phyloP scores from a whole-genome alignment of 2,329 filamentous ascomycete genomes.

The Fusarium mexicanum region DNA sequence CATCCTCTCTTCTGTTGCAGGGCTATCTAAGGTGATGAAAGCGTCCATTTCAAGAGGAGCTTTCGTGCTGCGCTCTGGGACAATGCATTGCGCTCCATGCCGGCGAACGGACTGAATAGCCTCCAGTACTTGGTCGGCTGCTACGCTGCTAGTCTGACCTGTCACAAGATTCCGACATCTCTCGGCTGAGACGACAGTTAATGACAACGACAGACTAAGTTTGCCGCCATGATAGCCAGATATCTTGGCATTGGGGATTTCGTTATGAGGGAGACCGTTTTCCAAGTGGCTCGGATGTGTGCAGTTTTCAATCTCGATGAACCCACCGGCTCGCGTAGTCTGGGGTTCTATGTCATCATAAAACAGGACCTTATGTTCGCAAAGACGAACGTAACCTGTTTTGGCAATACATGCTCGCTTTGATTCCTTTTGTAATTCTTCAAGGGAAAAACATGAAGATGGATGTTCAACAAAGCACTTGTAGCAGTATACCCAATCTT shows the following conservation, averaged over 20 bases:
- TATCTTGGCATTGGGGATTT: background rate
- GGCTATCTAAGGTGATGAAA: background rate
- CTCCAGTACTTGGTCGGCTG: background rate
- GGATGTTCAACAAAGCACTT: background rate
- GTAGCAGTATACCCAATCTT: background rate
- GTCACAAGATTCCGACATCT: background rate
- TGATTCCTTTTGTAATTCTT: background rate
- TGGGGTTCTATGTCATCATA: background rate
- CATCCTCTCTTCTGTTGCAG: background rate
- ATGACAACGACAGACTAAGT: background rate
- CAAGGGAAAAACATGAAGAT: background rate
- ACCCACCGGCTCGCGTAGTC: background rate
- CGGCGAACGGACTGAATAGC: background rate
- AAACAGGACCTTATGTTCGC: background rate
- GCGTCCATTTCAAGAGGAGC: background rate
- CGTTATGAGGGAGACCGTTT: background rate
- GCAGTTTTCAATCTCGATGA: background rate
- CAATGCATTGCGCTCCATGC: background rate
- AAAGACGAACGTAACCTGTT: background rate
- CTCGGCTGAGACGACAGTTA: background rate
- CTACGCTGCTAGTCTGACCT: background rate
- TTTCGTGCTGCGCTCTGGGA: background rate
- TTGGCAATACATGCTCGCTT: background rate
- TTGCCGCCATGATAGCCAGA: fast-evolving
- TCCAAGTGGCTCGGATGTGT: background rate